These are phyloP conservation scores for Claviceps monticola DNA, from an alignment of 2,329 filamentous ascomycete genomes.

Conservation along the genomic window DNA sequence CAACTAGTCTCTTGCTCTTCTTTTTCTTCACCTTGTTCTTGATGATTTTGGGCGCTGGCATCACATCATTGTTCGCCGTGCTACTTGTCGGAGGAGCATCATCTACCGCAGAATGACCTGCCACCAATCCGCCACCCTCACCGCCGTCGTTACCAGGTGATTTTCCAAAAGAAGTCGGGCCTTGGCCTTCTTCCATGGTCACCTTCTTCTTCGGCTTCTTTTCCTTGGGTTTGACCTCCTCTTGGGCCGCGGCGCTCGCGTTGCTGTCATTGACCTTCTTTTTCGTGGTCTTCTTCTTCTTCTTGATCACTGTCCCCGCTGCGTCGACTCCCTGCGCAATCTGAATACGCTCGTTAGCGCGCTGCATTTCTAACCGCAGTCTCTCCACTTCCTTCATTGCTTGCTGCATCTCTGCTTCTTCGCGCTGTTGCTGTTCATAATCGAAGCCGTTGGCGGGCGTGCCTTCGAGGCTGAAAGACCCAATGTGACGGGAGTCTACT, in stretches of 20 bases:
- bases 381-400: conserved; percentile 84
- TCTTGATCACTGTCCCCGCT: conserved; percentile 52
- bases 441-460: conserved; percentile 30
- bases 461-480: conserved; percentile 52
- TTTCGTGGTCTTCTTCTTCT: conserved; percentile 41
- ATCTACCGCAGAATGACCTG: background rate
- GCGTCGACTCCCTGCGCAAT: conserved; percentile 53
- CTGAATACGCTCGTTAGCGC: conserved; percentile 61
- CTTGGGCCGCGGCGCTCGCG: conserved; percentile 9
- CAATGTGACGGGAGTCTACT: conserved; percentile 76
- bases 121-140: background rate
- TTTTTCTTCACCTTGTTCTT: conserved; percentile 34
- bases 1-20: conserved; percentile 24
- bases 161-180: background rate
- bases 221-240: conserved; percentile 32
- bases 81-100: background rate
- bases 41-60: conserved; percentile 22
- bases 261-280: background rate
- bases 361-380: conserved; percentile 77
- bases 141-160: background rate
- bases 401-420: conserved; percentile 78
- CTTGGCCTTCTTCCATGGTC: background rate
- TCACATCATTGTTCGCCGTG: conserved; percentile 5
- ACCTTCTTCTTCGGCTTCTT: conserved; percentile 25
- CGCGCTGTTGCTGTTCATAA: conserved; percentile 53